Percentiles rank a stretch among this genome's conserved stretches.
Conservation (phyloP, 768 basidiomycete genomes). For the Pulveroboletus sp. region DNA sequence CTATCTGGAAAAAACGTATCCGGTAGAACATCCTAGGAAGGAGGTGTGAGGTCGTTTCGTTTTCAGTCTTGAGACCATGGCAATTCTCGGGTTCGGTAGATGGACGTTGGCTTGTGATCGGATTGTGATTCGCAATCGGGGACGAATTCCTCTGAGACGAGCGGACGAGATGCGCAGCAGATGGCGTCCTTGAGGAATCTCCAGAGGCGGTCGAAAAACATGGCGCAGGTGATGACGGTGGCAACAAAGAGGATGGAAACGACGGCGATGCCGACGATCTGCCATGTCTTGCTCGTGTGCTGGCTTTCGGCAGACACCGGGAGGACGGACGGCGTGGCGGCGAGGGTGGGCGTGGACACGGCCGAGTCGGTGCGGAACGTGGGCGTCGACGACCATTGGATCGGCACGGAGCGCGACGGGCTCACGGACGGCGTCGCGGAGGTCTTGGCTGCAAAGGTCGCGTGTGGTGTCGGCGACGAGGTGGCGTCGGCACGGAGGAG, state of each 20-base stretch:
- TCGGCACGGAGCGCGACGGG: not conserved
- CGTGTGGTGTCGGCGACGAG: not conserved
- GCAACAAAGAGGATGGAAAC: slow-evolving; percentile 61
- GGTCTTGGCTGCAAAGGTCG: not conserved
- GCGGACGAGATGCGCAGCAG: slow-evolving; percentile 34
- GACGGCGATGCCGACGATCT: slow-evolving; percentile 65
- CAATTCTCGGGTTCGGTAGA: slow-evolving; percentile 16
- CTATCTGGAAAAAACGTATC: slow-evolving; percentile 46
- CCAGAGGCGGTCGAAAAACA: slow-evolving; percentile 75
- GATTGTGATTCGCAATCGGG: slow-evolving; percentile 61
- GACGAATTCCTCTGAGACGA: slow-evolving; percentile 52
- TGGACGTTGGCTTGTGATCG: slow-evolving; percentile 1
- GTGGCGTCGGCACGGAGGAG: slow-evolving; percentile 9
- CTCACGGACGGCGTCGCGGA: not conserved
- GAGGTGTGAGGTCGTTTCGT: too few species aligned
- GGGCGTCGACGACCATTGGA: not conserved
- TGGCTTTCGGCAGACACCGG: slow-evolving; percentile 8
- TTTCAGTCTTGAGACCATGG: slow-evolving; percentile 22
- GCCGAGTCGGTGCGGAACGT: not conserved
- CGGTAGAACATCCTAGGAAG: not conserved
- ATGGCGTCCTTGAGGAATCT: slow-evolving; percentile 53
- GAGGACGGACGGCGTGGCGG: slow-evolving; percentile 3
- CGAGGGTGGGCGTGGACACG: not conserved
- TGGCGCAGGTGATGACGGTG: slow-evolving; percentile 50
- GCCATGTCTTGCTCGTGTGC: slow-evolving; percentile 55